Evolutionary conservation across 441 rosid species (phyloP), one percentile per base, ranked within the genome.

Genomic region (Biscutella laevigata): DNA sequence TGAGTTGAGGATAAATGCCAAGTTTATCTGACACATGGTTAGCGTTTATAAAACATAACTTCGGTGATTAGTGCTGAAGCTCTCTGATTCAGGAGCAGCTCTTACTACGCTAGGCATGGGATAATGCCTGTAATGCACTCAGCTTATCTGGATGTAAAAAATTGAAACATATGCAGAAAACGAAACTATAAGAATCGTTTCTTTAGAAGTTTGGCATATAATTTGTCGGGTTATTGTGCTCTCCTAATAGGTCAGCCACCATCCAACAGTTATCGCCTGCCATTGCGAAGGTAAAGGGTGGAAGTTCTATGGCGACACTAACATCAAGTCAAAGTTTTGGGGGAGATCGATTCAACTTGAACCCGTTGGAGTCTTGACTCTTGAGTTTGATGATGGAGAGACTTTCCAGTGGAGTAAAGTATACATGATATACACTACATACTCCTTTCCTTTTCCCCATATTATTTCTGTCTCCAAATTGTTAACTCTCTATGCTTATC

Each of bases 331-430:
- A n/a, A 92, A 92, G 76, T 88, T 92, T 66, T 88, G 98, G 98
- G 98, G 98, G 25, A 80, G 82, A 57, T 92, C 98, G n/a, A 92
- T 92, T 77, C 95, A 85, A 81, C 86, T 92, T 39, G 86, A 92
- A 41, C 98, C 98, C 15, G 82, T 83, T 41, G 96, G 98, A 68
- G 70, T 71, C 57, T 71, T 92, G 51, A 80, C 89, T 25, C 71
- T 92, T 5, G 94, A 86, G 77, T 92, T 92, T 53, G 96, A 92
- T 57, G 98, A 88, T 57, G 98, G 98, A 50, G 98, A 88, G 76
- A 73, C 66, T 53, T 92, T 88, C 74, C 85, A 77, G 59, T 92
- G 98, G 96, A 92, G 88, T 72, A 88, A 92, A 91, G 96, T 91
- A 29, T 38, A 68, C 39, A 15, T 15, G 6, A 30, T 19, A 49